A percentile compares a stretch with the other conserved stretches of the same genome.
These are phyloP conservation scores for Drechslera avenae DNA, from an alignment of 2,329 filamentous ascomycete genomes.

Conservation along the genomic window DNA sequence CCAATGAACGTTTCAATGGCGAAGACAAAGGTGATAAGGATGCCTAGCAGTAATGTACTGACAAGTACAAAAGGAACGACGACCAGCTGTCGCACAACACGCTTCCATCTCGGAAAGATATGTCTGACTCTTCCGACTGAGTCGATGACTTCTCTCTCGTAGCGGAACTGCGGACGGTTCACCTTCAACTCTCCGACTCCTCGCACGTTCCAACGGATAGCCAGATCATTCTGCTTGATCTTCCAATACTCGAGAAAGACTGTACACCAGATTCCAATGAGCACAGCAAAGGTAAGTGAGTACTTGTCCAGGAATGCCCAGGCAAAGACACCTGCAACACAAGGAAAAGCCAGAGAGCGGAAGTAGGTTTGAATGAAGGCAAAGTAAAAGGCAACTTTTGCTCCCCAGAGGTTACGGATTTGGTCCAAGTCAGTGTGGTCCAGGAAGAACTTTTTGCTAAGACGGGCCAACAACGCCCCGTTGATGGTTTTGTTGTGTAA, in stretches of 20 bases:
- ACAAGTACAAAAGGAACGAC: slow-evolving; percentile 39
- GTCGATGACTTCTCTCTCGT: slow-evolving; percentile 33
- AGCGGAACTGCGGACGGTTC: slow-evolving; percentile 38
- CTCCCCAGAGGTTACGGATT: slow-evolving; percentile 77
- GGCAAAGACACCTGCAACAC: slow-evolving; percentile 35
- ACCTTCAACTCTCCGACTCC: slow-evolving; percentile 38
- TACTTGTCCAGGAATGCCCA: slow-evolving; percentile 41
- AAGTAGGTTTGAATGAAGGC: slow-evolving; percentile 45
- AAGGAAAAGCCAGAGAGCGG: slow-evolving; percentile 37
- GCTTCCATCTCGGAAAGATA: slow-evolving; percentile 40
- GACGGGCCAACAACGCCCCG: slow-evolving; percentile 73
- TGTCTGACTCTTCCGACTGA: slow-evolving; percentile 31
- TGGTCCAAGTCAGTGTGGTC: slow-evolving; percentile 70
- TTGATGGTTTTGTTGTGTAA: slow-evolving; percentile 80
- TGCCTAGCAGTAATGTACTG: slow-evolving; percentile 34
- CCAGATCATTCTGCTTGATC: slow-evolving; percentile 38
- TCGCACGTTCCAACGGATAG: slow-evolving; percentile 42
- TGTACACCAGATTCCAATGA: slow-evolving; percentile 43
- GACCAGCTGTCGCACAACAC: slow-evolving; percentile 35
- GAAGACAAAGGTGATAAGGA: slow-evolving; percentile 38
- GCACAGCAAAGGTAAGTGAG: slow-evolving; percentile 37
- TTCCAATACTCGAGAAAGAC: slow-evolving; percentile 47
- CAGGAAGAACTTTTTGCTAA: slow-evolving; percentile 73
- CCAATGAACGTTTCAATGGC: slow-evolving; percentile 41
- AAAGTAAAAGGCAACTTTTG: slow-evolving; percentile 59